Percentiles rank a stretch among this genome's conserved stretches.
Evolutionary conservation across 1,284 basidiomycete genomes (phyloP).

Genomic region (Caloboletus inedulis): DNA sequence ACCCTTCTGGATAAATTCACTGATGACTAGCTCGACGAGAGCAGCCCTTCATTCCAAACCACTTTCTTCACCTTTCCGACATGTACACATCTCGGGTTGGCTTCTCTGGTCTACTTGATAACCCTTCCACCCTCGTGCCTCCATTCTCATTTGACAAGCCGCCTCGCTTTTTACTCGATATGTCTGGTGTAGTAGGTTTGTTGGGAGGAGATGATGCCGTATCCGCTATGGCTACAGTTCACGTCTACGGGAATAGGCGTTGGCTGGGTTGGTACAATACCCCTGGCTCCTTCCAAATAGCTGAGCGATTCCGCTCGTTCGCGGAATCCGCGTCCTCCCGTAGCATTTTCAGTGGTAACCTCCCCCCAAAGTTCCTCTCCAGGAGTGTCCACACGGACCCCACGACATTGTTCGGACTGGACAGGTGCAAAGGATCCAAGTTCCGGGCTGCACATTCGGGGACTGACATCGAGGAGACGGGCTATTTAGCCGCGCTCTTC

Average conservation of each 20-base stretch:
- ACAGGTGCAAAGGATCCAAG: constrained; percentile 16
- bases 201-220: constrained; percentile 30
- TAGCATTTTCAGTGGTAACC: neutral
- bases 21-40: too few relatives aligned
- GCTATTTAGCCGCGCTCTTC: constrained; percentile 16
- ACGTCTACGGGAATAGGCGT: constrained; percentile 19
- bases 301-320: constrained; percentile 17
- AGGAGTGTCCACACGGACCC: constrained; percentile 16
- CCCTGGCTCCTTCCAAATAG: constrained; percentile 24
- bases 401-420: constrained; percentile 14
- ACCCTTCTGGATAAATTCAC: too few relatives aligned
- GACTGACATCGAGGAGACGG: constrained; percentile 19
- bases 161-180: constrained; percentile 12
- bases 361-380: constrained; percentile 5
- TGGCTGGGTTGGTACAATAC: constrained; percentile 33
- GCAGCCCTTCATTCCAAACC: neutral
- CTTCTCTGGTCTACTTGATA: too few relatives aligned
- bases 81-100: neutral
- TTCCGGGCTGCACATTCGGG: constrained; percentile 21
- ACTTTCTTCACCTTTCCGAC: neutral
- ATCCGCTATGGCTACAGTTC: constrained; percentile 22
- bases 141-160: neutral
- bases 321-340: constrained; percentile 7
- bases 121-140: neutral
- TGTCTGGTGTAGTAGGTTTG: constrained; percentile 13